Conservation (phyloP, 225 moss, liverwort and hornwort species). For the Polytrichum formosum region DNA sequence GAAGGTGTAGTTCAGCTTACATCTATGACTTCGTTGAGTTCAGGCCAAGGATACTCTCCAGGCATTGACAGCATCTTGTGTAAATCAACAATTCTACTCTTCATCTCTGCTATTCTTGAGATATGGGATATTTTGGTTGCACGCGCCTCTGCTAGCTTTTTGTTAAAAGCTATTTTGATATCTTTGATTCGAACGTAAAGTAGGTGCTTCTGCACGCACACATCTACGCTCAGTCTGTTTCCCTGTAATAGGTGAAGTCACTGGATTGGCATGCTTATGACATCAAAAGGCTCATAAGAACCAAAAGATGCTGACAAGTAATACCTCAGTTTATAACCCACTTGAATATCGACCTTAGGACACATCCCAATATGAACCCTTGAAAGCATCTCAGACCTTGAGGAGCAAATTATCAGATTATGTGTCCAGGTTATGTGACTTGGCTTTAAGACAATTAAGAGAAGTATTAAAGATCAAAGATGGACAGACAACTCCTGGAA, state of each 20-base stretch:
- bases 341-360: too few relatives aligned
- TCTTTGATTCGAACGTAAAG: slow-evolving; percentile 51
- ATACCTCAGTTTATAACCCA: too few relatives aligned
- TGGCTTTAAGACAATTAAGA: too few relatives aligned
- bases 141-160: slow-evolving; percentile 48
- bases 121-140: slow-evolving; percentile 67
- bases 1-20: slow-evolving; percentile 22
- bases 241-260: not conserved
- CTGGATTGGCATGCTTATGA: not conserved
- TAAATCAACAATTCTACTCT: slow-evolving; percentile 59
- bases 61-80: slow-evolving; percentile 63
- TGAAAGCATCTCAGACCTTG: too few relatives aligned
- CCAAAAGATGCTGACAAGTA: not conserved
- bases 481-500: too few relatives aligned
- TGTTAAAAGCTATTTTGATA: slow-evolving; percentile 53
- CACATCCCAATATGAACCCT: too few relatives aligned
- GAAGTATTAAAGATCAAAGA: too few relatives aligned
- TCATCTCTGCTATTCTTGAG: slow-evolving; percentile 66
- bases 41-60: slow-evolving; percentile 55
- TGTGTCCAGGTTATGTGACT: too few relatives aligned
- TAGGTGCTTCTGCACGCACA: slow-evolving; percentile 46
- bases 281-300: not conserved
- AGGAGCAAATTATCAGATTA: too few relatives aligned
- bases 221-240: too few relatives aligned
- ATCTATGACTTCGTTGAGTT: slow-evolving; percentile 60